These are phyloP conservation scores for Syncephalis plumigaleata DNA, from an alignment of 371 early-diverging fungal genomes.

Conservation along the genomic window DNA sequence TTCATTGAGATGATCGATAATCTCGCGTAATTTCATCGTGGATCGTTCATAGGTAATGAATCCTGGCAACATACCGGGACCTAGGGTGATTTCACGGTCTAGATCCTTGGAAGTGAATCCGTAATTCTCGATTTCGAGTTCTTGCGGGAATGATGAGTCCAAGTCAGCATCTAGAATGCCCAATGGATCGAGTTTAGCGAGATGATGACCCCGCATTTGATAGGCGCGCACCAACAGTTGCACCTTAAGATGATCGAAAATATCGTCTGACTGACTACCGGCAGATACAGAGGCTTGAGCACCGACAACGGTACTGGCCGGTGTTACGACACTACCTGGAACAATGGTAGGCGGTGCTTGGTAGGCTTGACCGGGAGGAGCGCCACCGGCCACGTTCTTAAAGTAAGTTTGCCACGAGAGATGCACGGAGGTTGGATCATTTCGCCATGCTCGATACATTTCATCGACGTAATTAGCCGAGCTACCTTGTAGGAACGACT, in stretches of 20 bases:
- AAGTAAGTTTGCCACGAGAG: conserved; percentile 95
- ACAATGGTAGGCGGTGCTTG: conserved; percentile 57
- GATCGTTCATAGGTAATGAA: conserved; percentile 41
- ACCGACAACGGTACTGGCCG: conserved; percentile 2
- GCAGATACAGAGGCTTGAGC: conserved; percentile 8
- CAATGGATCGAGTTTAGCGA: conserved; percentile 86
- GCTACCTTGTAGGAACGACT: conserved; percentile 59
- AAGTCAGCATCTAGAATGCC: conserved; percentile 55
- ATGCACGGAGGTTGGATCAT: conserved; percentile 85
- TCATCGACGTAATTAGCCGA: conserved; percentile 82
- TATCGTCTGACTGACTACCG: conserved; percentile 29
- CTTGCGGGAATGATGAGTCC: conserved; percentile 44
- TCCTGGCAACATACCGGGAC: conserved; percentile 87
- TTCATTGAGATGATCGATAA: conserved; percentile 56
- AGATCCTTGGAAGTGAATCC: conserved; percentile 87
- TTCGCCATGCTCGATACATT: conserved; percentile 86
- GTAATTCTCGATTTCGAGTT: conserved; percentile 74
- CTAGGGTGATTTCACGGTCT: conserved; percentile 76
- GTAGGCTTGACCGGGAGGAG: conserved; percentile 55
- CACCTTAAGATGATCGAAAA: conserved; percentile 93
- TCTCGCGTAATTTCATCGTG: conserved; percentile 74
- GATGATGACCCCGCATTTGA: conserved; percentile 91
- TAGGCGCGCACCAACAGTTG: conserved; percentile 94
- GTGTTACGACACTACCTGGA: conserved; percentile 13
- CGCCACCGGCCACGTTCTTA: conserved; percentile 62